phyloP scores from a whole-genome alignment of 1,139 yeast species.

The Nadsonia starkeyi-henricii region DNA sequence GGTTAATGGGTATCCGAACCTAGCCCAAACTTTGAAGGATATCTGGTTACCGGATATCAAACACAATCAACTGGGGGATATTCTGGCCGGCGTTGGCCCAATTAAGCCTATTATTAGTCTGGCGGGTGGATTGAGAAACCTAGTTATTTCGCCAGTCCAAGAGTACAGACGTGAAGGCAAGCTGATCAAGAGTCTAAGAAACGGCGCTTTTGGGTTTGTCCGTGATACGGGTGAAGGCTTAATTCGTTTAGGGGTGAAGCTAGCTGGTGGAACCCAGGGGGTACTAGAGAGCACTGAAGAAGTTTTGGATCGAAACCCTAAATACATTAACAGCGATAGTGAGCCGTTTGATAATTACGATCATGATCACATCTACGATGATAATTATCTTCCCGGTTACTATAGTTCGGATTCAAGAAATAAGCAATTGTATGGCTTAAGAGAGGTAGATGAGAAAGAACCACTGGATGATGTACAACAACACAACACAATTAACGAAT shows the following conservation, averaged over 20 bases:
- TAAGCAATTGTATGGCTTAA: slow-evolving; percentile 4
- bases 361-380: slow-evolving; percentile 42
- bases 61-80: slow-evolving; percentile 61
- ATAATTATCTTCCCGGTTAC: slow-evolving; percentile 14
- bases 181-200: slow-evolving; percentile 53
- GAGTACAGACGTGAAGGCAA: slow-evolving; percentile 68
- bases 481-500: slow-evolving; percentile 11
- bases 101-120: slow-evolving; percentile 63
- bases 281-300: slow-evolving; percentile 71
- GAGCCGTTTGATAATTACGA: slow-evolving; percentile 25
- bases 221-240: slow-evolving; percentile 71
- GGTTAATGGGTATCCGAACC: slow-evolving; percentile 50
- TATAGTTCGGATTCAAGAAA: slow-evolving; percentile 5
- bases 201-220: slow-evolving; percentile 67
- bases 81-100: slow-evolving; percentile 74
- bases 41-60: slow-evolving; percentile 83
- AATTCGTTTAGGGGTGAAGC: slow-evolving; percentile 65
- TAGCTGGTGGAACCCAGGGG: slow-evolving; percentile 83
- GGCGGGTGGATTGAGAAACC: slow-evolving; percentile 63
- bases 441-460: slow-evolving; percentile 22
- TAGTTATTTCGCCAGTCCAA: slow-evolving; percentile 57
- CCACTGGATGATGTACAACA: slow-evolving; percentile 17
- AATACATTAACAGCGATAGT: no score
- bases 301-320: slow-evolving; percentile 22
- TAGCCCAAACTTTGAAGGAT: slow-evolving; percentile 42